Evolutionary conservation across 2,329 filamentous ascomycete species (phyloP).

Genomic region (Colletotrichum graminicola): DNA sequence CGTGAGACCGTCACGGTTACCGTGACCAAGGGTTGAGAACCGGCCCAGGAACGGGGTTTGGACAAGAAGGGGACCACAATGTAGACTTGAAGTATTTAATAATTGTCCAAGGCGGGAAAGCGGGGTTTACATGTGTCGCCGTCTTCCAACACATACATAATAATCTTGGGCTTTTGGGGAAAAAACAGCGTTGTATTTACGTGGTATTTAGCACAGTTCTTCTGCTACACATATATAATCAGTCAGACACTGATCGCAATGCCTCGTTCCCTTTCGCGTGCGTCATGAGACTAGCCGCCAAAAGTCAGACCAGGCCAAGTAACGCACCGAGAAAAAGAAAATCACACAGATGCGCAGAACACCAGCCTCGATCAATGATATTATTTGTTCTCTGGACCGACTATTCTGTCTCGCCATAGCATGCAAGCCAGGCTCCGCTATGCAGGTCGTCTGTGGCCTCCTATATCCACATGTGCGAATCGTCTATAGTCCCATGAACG

Average conservation of each 20-base stretch:
- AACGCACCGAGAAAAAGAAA: not conserved
- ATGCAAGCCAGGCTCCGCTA: not conserved
- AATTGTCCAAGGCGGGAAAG: not conserved
- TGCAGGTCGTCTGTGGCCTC: not conserved
- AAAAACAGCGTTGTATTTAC: constrained; percentile 19
- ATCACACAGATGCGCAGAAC: not conserved
- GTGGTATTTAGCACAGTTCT: not conserved
- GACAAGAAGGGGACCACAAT: too few species aligned
- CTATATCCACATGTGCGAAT: too few species aligned
- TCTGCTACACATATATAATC: not conserved
- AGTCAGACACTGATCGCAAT: not conserved
- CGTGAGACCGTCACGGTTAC: constrained; percentile 42
- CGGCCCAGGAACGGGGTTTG: not conserved
- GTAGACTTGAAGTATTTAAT: not conserved
- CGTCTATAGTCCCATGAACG: not conserved
- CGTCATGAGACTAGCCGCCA: too few species aligned
- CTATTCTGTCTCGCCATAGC: not conserved
- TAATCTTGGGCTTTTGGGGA: constrained; percentile 12
- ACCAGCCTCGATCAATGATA: not conserved
- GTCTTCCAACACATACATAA: not conserved
- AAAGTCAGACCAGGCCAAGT: not conserved
- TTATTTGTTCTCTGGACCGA: not conserved
- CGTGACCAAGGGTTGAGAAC: constrained; percentile 32
- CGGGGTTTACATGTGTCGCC: not conserved
- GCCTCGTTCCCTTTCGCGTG: not conserved